Evolutionary conservation across 768 basidiomycete genomes (phyloP).

Genomic region (Trametes sanguinea): DNA sequence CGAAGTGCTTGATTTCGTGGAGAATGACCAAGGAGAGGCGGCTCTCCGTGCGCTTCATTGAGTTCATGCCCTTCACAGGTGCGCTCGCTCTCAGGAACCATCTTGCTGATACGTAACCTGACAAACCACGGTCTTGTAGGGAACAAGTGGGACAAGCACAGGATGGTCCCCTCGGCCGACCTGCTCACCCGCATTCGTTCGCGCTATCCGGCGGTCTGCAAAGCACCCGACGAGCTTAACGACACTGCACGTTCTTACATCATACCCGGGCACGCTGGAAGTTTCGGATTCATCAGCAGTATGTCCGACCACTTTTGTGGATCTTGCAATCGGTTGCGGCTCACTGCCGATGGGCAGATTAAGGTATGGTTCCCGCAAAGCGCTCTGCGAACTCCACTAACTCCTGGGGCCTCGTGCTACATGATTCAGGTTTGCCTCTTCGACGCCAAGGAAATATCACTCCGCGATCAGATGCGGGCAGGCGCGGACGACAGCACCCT

Average conservation of each 20-base stretch:
- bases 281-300: constrained; percentile 86
- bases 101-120: constrained; percentile 7
- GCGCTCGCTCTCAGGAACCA: not conserved
- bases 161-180: constrained; percentile 78
- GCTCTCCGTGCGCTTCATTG: constrained; percentile 83
- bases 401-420: not conserved
- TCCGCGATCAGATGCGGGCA: constrained; percentile 70
- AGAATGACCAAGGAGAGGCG: constrained; percentile 64
- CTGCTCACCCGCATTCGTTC: constrained; percentile 53
- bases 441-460: constrained; percentile 79
- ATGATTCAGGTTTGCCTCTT: constrained; percentile 74
- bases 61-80: constrained; percentile 93
- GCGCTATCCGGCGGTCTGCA: constrained; percentile 52
- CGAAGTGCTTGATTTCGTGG: constrained; percentile 80
- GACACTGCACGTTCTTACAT: constrained; percentile 83
- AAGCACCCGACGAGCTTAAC: constrained; percentile 65
- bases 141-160: constrained; percentile 81
- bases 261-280: constrained; percentile 70
- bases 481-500: constrained; percentile 67
- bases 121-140: constrained; percentile 44
- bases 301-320: constrained; percentile 94
- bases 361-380: constrained; percentile 50
- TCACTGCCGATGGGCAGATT: constrained; percentile 90
- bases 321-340: constrained; percentile 78
- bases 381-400: not conserved